Percentiles rank a stretch among this genome's conserved stretches.
phyloP scores from a whole-genome alignment of 129 eudicot genomes.

The Tanacetum coccineum region DNA sequence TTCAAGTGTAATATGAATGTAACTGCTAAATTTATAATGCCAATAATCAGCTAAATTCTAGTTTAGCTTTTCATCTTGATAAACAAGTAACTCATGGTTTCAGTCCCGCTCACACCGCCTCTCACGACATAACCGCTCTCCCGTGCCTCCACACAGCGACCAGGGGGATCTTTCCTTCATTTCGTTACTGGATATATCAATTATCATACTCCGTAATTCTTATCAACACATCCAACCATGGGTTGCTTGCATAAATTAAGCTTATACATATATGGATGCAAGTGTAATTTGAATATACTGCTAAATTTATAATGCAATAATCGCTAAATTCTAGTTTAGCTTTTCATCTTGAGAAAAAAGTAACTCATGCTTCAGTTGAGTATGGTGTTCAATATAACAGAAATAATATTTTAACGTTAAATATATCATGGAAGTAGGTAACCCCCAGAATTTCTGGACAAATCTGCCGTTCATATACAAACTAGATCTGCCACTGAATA shows the following conservation, averaged over 20 bases:
- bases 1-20: no score
- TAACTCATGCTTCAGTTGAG: neutral
- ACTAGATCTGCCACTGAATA: no score
- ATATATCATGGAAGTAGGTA: neutral
- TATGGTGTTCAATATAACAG: neutral
- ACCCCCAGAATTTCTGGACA: no score
- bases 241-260: neutral
- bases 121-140: no score
- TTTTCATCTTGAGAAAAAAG: neutral
- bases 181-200: neutral
- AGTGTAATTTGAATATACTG: neutral
- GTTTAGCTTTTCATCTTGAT: no score
- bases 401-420: neutral
- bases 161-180: no score
- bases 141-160: no score
- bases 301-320: neutral
- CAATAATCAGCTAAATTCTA: no score
- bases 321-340: neutral
- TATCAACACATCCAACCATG: neutral
- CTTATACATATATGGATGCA: neutral
- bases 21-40: no score
- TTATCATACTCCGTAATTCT: neutral
- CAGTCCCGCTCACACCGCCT: no score
- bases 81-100: no score
- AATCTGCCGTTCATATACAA: no score